These are phyloP conservation scores for Hypoxylon sp. DNA, from an alignment of 2,329 filamentous ascomycete species.

Conservation along the genomic window DNA sequence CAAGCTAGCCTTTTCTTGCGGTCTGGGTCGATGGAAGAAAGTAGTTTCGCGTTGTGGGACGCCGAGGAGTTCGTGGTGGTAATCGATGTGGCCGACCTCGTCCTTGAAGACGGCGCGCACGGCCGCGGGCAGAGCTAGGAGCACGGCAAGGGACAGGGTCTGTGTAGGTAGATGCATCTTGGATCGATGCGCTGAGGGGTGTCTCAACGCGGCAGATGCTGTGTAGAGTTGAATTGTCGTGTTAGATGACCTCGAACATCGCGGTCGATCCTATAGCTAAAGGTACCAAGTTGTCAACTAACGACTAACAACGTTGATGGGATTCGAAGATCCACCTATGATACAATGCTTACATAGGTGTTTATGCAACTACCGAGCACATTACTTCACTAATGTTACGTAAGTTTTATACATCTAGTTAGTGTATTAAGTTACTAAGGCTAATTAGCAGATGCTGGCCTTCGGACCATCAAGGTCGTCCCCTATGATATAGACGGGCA, in stretches of 20 bases:
- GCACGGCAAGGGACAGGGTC: conserved; percentile 52
- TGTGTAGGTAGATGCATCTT: conserved; percentile 51
- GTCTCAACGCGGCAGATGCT: conserved; percentile 34
- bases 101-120: conserved; percentile 84
- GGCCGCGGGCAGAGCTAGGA: conserved; percentile 63
- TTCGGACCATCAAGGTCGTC: neutral
- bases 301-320: conserved; percentile 14
- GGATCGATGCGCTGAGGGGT: conserved; percentile 26
- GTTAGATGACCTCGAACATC: neutral
- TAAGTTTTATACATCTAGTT: conserved; percentile 5
- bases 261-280: neutral
- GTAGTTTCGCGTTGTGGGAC: conserved; percentile 85
- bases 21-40: conserved; percentile 92
- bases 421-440: conserved; percentile 1
- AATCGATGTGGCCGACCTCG: conserved; percentile 92
- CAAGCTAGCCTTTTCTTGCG: conserved; percentile 86
- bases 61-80: conserved; percentile 91
- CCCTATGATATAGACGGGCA: neutral
- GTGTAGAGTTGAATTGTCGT: conserved; percentile 14
- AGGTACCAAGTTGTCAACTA: conserved; percentile 15
- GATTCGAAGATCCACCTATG: conserved; percentile 33
- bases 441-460: neutral
- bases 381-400: neutral
- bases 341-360: conserved; percentile 43
- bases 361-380: conserved; percentile 19